Percentiles rank a stretch among this genome's conserved stretches.
These are phyloP conservation scores for Xylariaceae sp. DNA, from an alignment of 2,329 filamentous ascomycete species.

Conservation along the genomic window DNA sequence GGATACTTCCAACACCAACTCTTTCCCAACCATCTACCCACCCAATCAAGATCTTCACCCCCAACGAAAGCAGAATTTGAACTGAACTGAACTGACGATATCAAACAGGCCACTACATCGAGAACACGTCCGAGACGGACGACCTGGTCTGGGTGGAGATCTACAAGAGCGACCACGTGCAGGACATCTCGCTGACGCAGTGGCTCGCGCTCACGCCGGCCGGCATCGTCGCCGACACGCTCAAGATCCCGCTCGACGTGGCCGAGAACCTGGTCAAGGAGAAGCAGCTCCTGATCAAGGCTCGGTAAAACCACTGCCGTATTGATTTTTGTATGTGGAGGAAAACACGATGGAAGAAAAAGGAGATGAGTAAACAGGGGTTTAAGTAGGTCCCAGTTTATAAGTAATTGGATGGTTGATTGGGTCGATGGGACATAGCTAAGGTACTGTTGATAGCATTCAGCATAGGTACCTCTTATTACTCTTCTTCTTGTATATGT, in stretches of 20 bases:
- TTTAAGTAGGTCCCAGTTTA: too few relatives aligned
- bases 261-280: slow-evolving; percentile 56
- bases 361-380: too few relatives aligned
- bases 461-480: too few relatives aligned
- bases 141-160: slow-evolving; percentile 64
- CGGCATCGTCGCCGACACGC: slow-evolving; percentile 53
- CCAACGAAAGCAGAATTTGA: not conserved
- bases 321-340: not conserved
- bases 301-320: not conserved
- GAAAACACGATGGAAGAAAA: too few relatives aligned
- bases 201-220: slow-evolving; percentile 64
- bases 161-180: slow-evolving; percentile 62
- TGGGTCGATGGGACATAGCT: too few relatives aligned
- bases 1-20: too few relatives aligned
- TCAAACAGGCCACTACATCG: slow-evolving; percentile 55
- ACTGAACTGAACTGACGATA: slow-evolving; percentile 13
- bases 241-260: slow-evolving; percentile 54
- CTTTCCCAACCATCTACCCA: too few relatives aligned
- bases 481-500: too few relatives aligned
- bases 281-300: slow-evolving; percentile 51
- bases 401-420: too few relatives aligned
- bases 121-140: slow-evolving; percentile 59
- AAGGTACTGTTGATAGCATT: too few relatives aligned
- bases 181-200: slow-evolving; percentile 61
- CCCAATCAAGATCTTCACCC: too few relatives aligned